Evolutionary conservation across 331 rosid genomes (phyloP).

Genomic region (Spiraea crenata): DNA sequence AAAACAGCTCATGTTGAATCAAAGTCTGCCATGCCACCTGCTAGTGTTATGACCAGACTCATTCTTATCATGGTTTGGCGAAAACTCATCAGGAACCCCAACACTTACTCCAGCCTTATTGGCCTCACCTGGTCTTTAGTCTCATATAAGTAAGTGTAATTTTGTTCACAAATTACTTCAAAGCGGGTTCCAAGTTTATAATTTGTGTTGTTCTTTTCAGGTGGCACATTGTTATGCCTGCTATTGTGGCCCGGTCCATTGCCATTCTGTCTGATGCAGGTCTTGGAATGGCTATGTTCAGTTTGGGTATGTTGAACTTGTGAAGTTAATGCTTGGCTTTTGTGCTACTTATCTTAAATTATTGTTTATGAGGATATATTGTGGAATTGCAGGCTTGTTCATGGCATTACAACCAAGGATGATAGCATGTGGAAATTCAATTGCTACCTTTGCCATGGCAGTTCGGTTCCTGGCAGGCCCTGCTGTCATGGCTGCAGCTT

Average conservation of each 20-base stretch:
- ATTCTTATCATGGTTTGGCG: slow-evolving; percentile 94
- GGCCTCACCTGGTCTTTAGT: slow-evolving; percentile 88
- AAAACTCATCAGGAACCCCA: slow-evolving; percentile 81
- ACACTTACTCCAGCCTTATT: slow-evolving; percentile 87
- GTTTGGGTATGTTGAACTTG: slow-evolving; percentile 58
- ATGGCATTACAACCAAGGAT: slow-evolving; percentile 93
- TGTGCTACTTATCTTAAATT: not conserved
- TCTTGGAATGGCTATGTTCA: slow-evolving; percentile 98
- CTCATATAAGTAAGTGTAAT: slow-evolving; percentile 53
- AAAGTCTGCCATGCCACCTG: slow-evolving; percentile 71
- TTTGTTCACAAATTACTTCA: no score
- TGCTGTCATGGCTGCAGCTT: slow-evolving; percentile 84
- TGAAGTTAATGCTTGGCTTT: not conserved
- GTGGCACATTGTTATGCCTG: slow-evolving; percentile 89
- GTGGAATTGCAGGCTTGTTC: slow-evolving; percentile 59
- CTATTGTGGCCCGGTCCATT: slow-evolving; percentile 69
- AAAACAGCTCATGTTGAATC: slow-evolving; percentile 49
- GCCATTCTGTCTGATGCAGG: slow-evolving; percentile 84
- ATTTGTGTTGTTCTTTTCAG: slow-evolving; percentile 23
- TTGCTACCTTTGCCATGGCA: slow-evolving; percentile 81
- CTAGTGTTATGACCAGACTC: slow-evolving; percentile 87
- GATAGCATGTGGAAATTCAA: slow-evolving; percentile 84
- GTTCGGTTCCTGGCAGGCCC: slow-evolving; percentile 86
- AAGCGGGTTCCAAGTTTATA: not conserved
- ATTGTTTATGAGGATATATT: not conserved